Conservation (phyloP, 352 stramenopile species). For the Phytophthora crassamura region DNA sequence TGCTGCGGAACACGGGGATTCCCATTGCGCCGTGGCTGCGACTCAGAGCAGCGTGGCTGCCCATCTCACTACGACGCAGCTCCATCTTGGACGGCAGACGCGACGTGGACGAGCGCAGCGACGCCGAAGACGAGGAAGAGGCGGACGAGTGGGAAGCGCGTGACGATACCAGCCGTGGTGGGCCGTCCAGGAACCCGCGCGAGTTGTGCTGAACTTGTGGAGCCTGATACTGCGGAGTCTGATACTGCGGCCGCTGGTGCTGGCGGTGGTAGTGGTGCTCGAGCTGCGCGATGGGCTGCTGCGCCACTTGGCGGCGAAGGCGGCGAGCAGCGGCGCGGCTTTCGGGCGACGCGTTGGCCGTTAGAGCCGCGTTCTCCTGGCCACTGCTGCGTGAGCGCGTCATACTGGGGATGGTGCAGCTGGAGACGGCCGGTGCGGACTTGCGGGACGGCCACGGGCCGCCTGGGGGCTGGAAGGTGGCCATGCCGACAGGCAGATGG, state of each 20-base stretch:
- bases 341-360: constrained; percentile 18
- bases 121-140: constrained; percentile 7
- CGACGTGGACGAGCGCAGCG: constrained; percentile 26
- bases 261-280: constrained; percentile 44
- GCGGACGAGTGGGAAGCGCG: constrained; percentile 10
- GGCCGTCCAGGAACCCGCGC: constrained; percentile 18
- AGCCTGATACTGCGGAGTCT: not conserved
- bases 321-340: constrained; percentile 29
- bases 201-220: constrained; percentile 16
- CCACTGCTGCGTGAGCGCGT: constrained; percentile 20
- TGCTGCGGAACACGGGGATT: constrained; percentile 61
- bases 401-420: constrained; percentile 28
- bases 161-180: constrained; percentile 22
- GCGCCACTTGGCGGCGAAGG: constrained; percentile 33
- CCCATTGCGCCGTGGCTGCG: constrained; percentile 26
- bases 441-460: constrained; percentile 14
- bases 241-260: constrained; percentile 19
- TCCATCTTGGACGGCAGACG: constrained; percentile 29
- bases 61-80: constrained; percentile 23
- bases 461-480: constrained; percentile 19
- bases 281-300: constrained; percentile 43
- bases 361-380: constrained; percentile 27
- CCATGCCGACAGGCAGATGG: not conserved
- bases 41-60: constrained; percentile 20
- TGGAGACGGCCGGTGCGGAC: constrained; percentile 11